A percentile compares a stretch with the other conserved stretches of the same genome.
phyloP scores from a whole-genome alignment of 2,329 filamentous ascomycete genomes.

The Colletotrichum filicis region DNA sequence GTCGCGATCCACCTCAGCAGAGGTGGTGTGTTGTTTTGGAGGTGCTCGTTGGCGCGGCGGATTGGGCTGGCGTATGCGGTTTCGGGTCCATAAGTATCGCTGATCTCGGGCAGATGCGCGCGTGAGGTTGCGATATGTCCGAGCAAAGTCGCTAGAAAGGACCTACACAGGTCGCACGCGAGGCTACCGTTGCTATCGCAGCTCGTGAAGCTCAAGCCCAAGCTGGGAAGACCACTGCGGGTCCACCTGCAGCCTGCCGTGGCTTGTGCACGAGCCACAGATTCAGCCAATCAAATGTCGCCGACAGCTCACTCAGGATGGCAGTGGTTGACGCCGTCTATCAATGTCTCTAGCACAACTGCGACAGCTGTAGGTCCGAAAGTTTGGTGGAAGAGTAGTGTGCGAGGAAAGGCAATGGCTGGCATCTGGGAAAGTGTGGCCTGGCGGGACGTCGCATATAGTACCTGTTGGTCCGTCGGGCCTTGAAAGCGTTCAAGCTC shows the following conservation, averaged over 20 bases:
- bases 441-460: too few species aligned
- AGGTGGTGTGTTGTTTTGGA: constrained; percentile 30
- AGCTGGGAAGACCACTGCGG: constrained; percentile 12
- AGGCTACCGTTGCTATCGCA: constrained; percentile 32
- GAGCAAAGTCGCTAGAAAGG: constrained; percentile 5
- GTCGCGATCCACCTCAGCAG: constrained; percentile 22
- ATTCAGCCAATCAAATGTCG: constrained; percentile 10
- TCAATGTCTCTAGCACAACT: not conserved
- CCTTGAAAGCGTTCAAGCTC: not conserved
- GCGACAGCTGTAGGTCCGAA: not conserved
- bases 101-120: not conserved
- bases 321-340: not conserved
- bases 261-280: constrained; percentile 10
- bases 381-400: too few species aligned
- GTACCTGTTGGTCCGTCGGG: not conserved
- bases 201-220: constrained; percentile 29
- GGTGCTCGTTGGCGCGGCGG: constrained; percentile 1
- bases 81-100: not conserved
- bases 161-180: constrained; percentile 25
- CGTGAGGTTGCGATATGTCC: not conserved
- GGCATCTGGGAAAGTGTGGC: too few species aligned
- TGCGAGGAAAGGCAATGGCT: too few species aligned
- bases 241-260: constrained; percentile 31
- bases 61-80: not conserved
- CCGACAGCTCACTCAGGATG: not conserved